Percentiles rank a stretch among this genome's conserved stretches.
Conservation (phyloP, 2,329 filamentous ascomycete genomes). For the Lasiodiplodia theobromae region DNA sequence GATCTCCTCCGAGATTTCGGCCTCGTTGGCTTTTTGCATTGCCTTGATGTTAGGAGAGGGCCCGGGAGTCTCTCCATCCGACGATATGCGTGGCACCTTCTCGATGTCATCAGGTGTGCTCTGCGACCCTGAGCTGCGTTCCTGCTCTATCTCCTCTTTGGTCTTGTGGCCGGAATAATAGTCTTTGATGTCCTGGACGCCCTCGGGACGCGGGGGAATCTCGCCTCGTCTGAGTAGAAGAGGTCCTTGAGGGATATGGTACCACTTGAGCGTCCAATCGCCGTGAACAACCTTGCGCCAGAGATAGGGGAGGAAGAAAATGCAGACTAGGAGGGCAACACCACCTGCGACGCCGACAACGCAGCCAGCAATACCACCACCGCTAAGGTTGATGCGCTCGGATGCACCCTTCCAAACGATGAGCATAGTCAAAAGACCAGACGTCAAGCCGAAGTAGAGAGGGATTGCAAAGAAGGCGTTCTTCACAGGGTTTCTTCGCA, state of each 20-base stretch:
- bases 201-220: conserved; percentile 50
- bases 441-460: conserved; percentile 64
- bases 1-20: conserved; percentile 12
- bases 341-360: conserved; percentile 62
- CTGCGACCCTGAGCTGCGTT: conserved; percentile 35
- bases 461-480: conserved; percentile 62
- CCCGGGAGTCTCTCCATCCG: background rate
- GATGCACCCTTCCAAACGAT: conserved; percentile 56
- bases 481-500: conserved; percentile 60
- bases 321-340: conserved; percentile 56
- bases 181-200: conserved; percentile 54
- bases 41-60: conserved; percentile 6
- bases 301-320: conserved; percentile 67
- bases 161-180: conserved; percentile 66
- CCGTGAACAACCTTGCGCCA: conserved; percentile 65
- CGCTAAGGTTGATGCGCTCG: conserved; percentile 56
- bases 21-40: background rate
- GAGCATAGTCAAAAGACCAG: conserved; percentile 59
- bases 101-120: conserved; percentile 38
- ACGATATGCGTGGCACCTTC: conserved; percentile 33
- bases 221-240: conserved; percentile 57
- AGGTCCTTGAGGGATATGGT: conserved; percentile 62
- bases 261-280: conserved; percentile 66
- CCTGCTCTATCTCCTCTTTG: conserved; percentile 56
- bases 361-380: conserved; percentile 59